A percentile compares a stretch with the other conserved stretches of the same genome.
phyloP scores from a whole-genome alignment of 768 basidiomycete genomes.

The Mycena polygramma region DNA sequence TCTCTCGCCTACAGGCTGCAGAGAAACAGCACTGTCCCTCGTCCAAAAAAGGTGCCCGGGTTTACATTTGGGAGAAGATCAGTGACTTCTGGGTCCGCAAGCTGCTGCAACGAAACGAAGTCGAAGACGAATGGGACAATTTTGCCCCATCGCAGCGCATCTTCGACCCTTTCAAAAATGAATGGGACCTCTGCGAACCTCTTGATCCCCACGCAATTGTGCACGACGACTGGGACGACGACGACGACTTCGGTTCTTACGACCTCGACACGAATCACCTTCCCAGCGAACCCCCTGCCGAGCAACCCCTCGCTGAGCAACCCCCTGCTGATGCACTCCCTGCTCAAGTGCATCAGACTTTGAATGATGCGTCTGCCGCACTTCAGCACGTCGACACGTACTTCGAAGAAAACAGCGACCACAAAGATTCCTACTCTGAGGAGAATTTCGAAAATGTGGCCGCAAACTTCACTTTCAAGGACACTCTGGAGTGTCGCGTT shows the following conservation, averaged over 20 bases:
- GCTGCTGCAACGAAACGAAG: constrained; percentile 26
- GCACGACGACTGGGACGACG: background rate
- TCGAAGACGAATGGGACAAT: constrained; percentile 33
- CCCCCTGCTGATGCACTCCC: constrained; percentile 5
- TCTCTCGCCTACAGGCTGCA: constrained; percentile 8
- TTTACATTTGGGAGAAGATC: constrained; percentile 41
- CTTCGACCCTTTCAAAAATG: constrained; percentile 38
- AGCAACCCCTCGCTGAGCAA: constrained; percentile 1
- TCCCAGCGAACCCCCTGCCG: background rate
- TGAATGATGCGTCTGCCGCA: background rate
- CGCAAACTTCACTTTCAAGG: constrained; percentile 3
- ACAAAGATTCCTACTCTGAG: background rate
- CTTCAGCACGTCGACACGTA: constrained; percentile 14
- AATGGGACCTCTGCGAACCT: constrained; percentile 41
- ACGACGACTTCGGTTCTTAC: background rate
- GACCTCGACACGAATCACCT: background rate
- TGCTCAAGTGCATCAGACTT: constrained; percentile 5
- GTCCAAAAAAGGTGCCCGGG: constrained; percentile 34
- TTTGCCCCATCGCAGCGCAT: constrained; percentile 31
- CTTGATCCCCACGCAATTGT: constrained; percentile 1
- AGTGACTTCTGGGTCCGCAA: constrained; percentile 39
- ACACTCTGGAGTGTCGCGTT: constrained; percentile 12
- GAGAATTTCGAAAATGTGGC: background rate
- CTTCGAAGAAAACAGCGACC: constrained; percentile 10
- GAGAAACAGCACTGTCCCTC: constrained; percentile 9